Base-by-base conservation (phyloP, 208 protist species). In the Strigomonas galati region DNA sequence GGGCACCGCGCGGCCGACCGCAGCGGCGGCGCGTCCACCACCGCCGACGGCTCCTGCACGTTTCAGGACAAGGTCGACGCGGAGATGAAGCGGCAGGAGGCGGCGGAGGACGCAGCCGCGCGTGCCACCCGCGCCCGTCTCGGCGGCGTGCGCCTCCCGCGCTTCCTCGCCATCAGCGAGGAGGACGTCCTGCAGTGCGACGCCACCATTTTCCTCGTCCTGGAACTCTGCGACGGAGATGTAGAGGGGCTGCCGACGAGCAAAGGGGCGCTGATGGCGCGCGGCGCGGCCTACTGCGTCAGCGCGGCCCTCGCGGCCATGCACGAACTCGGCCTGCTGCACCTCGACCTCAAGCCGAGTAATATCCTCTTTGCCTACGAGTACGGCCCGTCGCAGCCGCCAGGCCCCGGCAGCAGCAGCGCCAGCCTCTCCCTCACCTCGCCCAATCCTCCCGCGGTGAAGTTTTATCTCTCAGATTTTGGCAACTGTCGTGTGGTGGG, bases 401-500 rank as follows among this genome's bases (percentile, higher is more conserved):
- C 4, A 10, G 35, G 7, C 10, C 7, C 35, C 35, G 35, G 49
- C 69, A 57, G 48, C 51, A 65, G 19, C 61, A 37, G 19, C 26
- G 56, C 24, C 44, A 73, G 32, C n/a, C 30, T 5, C 23, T 17
- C 32, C 40, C 26, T 0, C 23, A 28, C 27, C 10, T 21, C 51
- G 37, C 40, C 21, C 49, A 60, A 44, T 1, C 19, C n/a, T 0
- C 35, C 64, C 1, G 71, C 82, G 7, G 62, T 92, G 21, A 90
- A 89, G 61, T 95, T 95, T 66, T 95, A 93, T 60, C 71, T 95
- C 2, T 89, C 80, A 35, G 89, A 95, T 72, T 95, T 93, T 58
- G 89, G 89, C 53, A 95, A 95, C 72, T 92, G 89, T 69, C 82
- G 77, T 26, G 62, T 95, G 28, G 80, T 95, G 30, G 84, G 80